A percentile compares a stretch with the other conserved stretches of the same genome.
Conservation (phyloP, 805 yeast species). For the Starmera quercuum region DNA sequence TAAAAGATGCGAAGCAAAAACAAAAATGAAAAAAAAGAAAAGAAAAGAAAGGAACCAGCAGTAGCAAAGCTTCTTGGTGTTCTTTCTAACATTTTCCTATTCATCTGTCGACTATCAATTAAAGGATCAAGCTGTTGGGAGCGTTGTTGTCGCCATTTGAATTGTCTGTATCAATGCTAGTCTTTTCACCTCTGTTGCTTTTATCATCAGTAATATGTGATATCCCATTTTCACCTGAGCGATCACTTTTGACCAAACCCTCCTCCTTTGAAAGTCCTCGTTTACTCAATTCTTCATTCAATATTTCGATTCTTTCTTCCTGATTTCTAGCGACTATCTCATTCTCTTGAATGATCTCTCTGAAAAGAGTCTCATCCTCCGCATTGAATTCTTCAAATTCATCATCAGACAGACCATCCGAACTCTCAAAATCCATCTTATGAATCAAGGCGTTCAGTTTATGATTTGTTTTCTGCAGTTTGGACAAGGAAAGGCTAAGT, state of each 20-base stretch:
- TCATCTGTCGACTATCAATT: slow-evolving; percentile 1
- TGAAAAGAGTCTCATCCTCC: slow-evolving; percentile 43
- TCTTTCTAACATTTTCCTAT: too few species aligned
- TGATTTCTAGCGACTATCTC: slow-evolving; percentile 45
- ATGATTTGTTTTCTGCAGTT: slow-evolving; percentile 44
- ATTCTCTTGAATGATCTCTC: slow-evolving; percentile 52
- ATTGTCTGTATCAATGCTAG: slow-evolving; percentile 27
- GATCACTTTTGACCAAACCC: not conserved
- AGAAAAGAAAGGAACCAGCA: too few species aligned
- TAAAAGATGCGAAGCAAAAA: too few species aligned
- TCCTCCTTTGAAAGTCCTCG: slow-evolving; percentile 24
- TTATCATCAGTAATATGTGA: not conserved
- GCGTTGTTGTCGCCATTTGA: slow-evolving; percentile 27
- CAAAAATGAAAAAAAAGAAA: too few species aligned
- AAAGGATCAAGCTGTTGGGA: slow-evolving; percentile 25
- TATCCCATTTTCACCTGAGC: not conserved
- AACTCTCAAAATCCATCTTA: slow-evolving; percentile 18
- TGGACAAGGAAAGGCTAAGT: slow-evolving; percentile 34
- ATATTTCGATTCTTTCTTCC: slow-evolving; percentile 32
- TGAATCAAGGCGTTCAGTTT: slow-evolving; percentile 36
- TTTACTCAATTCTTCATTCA: slow-evolving; percentile 39
- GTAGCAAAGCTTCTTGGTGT: too few species aligned
- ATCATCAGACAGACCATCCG: slow-evolving; percentile 18
- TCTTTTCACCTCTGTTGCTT: not conserved
- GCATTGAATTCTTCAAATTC: slow-evolving; percentile 20